Conservation (phyloP, 225 moss, liverwort and hornwort genomes). For the Polytrichum commune region DNA sequence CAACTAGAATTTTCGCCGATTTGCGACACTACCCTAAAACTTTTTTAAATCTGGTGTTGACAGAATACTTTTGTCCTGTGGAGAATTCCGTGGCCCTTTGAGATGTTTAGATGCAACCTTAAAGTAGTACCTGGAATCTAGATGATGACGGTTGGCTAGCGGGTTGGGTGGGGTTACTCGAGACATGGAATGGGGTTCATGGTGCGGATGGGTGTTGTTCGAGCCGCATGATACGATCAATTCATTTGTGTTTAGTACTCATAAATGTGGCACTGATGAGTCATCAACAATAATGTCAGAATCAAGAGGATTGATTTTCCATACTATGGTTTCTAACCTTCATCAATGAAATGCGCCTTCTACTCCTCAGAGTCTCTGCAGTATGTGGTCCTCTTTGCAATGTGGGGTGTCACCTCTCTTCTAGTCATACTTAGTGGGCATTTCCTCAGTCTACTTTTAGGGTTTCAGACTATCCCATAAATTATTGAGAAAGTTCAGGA, state of each 20-base stretch:
- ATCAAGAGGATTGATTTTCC: not conserved
- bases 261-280: conserved; percentile 1
- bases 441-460: too few relatives aligned
- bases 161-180: not conserved
- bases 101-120: not conserved
- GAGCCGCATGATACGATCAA: not conserved
- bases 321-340: not conserved
- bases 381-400: not conserved
- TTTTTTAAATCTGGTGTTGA: too few relatives aligned
- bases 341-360: not conserved
- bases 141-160: not conserved
- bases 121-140: not conserved
- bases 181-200: not conserved
- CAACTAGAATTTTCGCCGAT: conserved; percentile 37
- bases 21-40: not conserved
- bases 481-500: too few relatives aligned
- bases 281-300: conserved; percentile 10
- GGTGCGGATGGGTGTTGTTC: not conserved
- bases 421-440: too few relatives aligned
- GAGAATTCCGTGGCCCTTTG: not conserved
- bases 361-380: not conserved
- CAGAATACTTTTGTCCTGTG: not conserved
- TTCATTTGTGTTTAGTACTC: conserved; percentile 5
- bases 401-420: too few relatives aligned
- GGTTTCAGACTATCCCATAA: too few relatives aligned